A percentile compares a stretch with the other conserved stretches of the same genome.
phyloP scores from a whole-genome alignment of 345 rosid genomes.

The Brassica incana region DNA sequence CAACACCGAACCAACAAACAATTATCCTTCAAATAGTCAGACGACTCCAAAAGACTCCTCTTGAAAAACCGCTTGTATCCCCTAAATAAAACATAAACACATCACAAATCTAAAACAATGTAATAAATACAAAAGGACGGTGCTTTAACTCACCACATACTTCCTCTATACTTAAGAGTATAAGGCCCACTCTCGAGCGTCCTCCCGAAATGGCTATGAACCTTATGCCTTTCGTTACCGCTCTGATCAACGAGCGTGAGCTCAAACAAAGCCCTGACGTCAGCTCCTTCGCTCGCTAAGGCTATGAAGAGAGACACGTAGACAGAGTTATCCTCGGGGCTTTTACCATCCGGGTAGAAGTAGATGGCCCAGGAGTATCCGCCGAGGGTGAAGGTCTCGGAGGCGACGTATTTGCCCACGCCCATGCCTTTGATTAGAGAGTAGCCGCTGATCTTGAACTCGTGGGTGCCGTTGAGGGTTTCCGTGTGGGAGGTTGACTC shows the following conservation, averaged over 20 bases:
- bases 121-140: neutral
- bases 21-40: constrained; percentile 73
- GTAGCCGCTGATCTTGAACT: constrained; percentile 69
- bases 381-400: constrained; percentile 62
- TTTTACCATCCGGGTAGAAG: constrained; percentile 82
- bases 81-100: constrained; percentile 43
- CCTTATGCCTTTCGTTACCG: constrained; percentile 61
- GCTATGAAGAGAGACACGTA: constrained; percentile 72
- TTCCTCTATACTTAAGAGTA: constrained; percentile 71
- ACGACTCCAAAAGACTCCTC: constrained; percentile 63
- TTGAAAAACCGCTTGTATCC: constrained; percentile 82
- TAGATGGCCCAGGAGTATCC: constrained; percentile 80
- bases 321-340: constrained; percentile 59
- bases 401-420: constrained; percentile 64
- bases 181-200: constrained; percentile 75
- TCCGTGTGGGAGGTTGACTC: constrained; percentile 63
- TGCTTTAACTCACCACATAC: constrained; percentile 61
- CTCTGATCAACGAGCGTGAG: constrained; percentile 74
- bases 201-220: constrained; percentile 86
- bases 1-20: constrained; percentile 63
- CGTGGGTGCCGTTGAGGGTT: constrained; percentile 68
- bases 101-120: neutral
- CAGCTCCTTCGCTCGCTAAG: constrained; percentile 73
- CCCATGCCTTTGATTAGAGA: constrained; percentile 75
- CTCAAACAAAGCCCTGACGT: constrained; percentile 78